Evolutionary conservation across 257 asterid species (phyloP), one percentile per base, ranked within the genome.

Genomic region (Solanum virginianum): DNA sequence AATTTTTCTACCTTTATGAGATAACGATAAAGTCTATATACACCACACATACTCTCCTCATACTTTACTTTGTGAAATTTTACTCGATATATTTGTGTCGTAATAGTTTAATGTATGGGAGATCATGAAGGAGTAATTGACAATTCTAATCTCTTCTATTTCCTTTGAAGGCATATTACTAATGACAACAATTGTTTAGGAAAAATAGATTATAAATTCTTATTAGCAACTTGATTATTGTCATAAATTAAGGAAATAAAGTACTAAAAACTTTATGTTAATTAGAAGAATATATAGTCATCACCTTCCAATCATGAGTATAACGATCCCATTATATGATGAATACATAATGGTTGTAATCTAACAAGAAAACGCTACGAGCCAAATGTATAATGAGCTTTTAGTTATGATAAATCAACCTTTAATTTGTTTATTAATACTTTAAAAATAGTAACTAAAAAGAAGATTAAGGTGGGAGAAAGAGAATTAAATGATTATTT

Each of bases 221-320:
- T 59, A 77, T 20, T 12, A 79, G 16, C 65, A 83, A 47, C 62
- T 22, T 80, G 51, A 75, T 66, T 77, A 82, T 84, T 24, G 56
- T 62, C 39, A 49, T 59, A 43, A 62, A 83, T 69, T 87, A 88
- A 89, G 72, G 87, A 55, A 65, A 70, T 79, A 85, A 75, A 63
- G 85, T 72, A 65, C 83, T 89, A 66, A 69, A 82, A 87, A 51
- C 70, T 87, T 81, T 84, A 54, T 84, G 84, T 54, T 86, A 24
- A 88, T 74, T 89, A 87, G 84, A 87, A 87, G 85, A 88, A 86
- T 15, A 66, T 66, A 12, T 85, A 85, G 56, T 84, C 65, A 62
- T 81, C 87, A 87, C 90, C 84, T 89, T 90, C 86, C 86, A 87
- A 89, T 89, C 88, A 91, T 89, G 85, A 91, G 88, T 90, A 86